phyloP scores from a whole-genome alignment of 345 rosid species.

The Boechera stricta region DNA sequence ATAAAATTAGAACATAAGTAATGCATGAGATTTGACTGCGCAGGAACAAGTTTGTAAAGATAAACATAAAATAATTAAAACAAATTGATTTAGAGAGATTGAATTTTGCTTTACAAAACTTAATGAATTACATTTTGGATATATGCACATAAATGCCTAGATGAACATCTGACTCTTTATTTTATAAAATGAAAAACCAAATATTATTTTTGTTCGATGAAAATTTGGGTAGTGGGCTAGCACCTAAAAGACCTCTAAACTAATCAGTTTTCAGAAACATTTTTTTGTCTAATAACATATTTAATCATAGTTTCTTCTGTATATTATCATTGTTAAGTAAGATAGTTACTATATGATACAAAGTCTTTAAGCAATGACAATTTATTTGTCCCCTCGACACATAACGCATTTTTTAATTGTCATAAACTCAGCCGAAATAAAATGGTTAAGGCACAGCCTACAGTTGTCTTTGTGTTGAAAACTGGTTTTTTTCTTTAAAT shows the following conservation, averaged over 20 bases:
- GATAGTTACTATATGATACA: slow-evolving; percentile 10
- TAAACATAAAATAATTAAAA: background rate
- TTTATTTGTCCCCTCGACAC: background rate
- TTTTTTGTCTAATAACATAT: background rate
- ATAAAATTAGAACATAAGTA: background rate
- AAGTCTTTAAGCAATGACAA: slow-evolving; percentile 34
- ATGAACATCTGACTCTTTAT: background rate
- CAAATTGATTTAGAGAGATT: background rate
- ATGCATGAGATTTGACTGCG: background rate
- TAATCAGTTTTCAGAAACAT: slow-evolving; percentile 13
- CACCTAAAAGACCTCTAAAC: slow-evolving; percentile 29
- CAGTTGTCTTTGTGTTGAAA: slow-evolving; percentile 43
- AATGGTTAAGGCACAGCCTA: slow-evolving; percentile 33
- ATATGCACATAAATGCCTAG: slow-evolving; percentile 15
- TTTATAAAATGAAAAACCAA: background rate
- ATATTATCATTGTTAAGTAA: slow-evolving; percentile 31
- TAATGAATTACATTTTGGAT: background rate
- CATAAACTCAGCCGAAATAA: slow-evolving; percentile 35
- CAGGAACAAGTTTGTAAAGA: background rate
- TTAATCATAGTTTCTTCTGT: background rate
- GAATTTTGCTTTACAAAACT: background rate
- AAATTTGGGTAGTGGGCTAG: slow-evolving; percentile 37
- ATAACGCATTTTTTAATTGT: background rate
- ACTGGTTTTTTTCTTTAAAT: background rate
- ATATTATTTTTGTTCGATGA: background rate